Percentiles rank a stretch among this genome's conserved stretches.
These are phyloP conservation scores for Pistacia atlantica DNA, from an alignment of 345 rosid genomes.

Conservation along the genomic window DNA sequence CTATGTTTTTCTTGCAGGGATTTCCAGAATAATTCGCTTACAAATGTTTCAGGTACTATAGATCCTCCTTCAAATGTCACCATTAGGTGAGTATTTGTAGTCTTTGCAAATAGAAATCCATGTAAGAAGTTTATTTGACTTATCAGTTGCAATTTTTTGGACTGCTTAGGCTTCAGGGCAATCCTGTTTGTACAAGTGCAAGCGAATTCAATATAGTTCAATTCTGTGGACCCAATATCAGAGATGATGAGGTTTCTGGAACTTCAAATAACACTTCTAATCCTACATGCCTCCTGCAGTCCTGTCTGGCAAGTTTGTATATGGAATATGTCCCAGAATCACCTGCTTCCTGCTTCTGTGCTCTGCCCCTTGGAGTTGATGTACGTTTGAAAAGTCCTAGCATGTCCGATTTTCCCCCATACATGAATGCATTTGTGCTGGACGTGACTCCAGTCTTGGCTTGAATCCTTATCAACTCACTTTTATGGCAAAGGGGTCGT, in stretches of 20 bases:
- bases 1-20: slow-evolving; percentile 40
- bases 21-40: slow-evolving; percentile 49
- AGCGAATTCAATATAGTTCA: slow-evolving; percentile 32
- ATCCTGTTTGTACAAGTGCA: slow-evolving; percentile 51
- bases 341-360: slow-evolving; percentile 52
- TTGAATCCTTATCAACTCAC: slow-evolving; percentile 31
- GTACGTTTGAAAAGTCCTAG: slow-evolving; percentile 56
- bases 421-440: slow-evolving; percentile 11
- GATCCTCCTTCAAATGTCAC: slow-evolving; percentile 55
- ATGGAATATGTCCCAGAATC: slow-evolving; percentile 38
- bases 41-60: slow-evolving; percentile 40
- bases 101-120: neutral
- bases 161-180: slow-evolving; percentile 57
- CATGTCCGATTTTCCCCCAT: slow-evolving; percentile 48
- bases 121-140: neutral
- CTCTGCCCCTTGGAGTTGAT: slow-evolving; percentile 49
- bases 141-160: slow-evolving; percentile 2
- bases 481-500: slow-evolving; percentile 46
- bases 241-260: slow-evolving; percentile 32
- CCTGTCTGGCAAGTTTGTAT: slow-evolving; percentile 33
- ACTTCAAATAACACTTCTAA: slow-evolving; percentile 20
- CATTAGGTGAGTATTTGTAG: slow-evolving; percentile 36
- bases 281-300: slow-evolving; percentile 33
- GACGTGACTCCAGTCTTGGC: slow-evolving; percentile 34
- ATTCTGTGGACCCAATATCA: slow-evolving; percentile 38